Evolutionary conservation across 2,329 filamentous ascomycete species (phyloP).

Genomic region (Acephala macrosclerotiorum): DNA sequence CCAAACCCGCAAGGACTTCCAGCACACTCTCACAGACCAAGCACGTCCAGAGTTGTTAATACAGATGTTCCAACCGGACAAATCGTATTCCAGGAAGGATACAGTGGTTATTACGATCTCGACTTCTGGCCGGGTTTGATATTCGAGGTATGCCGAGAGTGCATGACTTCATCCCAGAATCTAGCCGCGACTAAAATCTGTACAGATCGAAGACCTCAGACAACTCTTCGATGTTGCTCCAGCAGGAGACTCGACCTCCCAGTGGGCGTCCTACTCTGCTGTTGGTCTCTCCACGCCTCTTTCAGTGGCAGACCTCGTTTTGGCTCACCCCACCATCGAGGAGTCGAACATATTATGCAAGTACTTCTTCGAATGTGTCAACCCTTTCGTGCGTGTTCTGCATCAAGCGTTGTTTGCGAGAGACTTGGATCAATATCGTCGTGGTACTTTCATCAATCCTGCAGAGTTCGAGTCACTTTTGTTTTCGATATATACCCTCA

Average conservation of each 20-base stretch:
- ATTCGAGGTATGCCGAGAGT: slow-evolving; percentile 28
- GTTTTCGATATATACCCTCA: slow-evolving; percentile 69
- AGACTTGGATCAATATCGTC: slow-evolving; percentile 66
- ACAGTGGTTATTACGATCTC: slow-evolving; percentile 31
- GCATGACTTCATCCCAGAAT: background rate
- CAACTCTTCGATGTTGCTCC: slow-evolving; percentile 25
- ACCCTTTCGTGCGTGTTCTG: slow-evolving; percentile 71
- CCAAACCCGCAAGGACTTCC: background rate
- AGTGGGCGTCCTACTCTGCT: slow-evolving; percentile 24
- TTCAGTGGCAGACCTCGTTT: slow-evolving; percentile 13
- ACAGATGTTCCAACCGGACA: slow-evolving; percentile 27
- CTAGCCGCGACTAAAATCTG: background rate
- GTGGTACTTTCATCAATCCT: slow-evolving; percentile 46
- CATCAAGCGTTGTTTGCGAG: slow-evolving; percentile 69
- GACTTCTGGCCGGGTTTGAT: slow-evolving; percentile 34
- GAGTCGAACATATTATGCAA: slow-evolving; percentile 66
- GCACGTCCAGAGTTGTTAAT: background rate
- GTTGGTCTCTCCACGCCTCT: slow-evolving; percentile 11
- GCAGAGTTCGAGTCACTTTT: slow-evolving; percentile 69
- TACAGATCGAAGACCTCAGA: slow-evolving; percentile 33
- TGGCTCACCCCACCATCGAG: slow-evolving; percentile 28
- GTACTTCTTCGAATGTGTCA: slow-evolving; percentile 73
- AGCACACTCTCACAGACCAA: background rate
- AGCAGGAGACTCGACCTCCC: slow-evolving; percentile 1
- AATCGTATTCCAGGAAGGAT: slow-evolving; percentile 33